Percentiles rank a stretch among this genome's conserved stretches.
Conservation (phyloP, 192 early-diverging fungal species). For the Coemansia sp. region DNA sequence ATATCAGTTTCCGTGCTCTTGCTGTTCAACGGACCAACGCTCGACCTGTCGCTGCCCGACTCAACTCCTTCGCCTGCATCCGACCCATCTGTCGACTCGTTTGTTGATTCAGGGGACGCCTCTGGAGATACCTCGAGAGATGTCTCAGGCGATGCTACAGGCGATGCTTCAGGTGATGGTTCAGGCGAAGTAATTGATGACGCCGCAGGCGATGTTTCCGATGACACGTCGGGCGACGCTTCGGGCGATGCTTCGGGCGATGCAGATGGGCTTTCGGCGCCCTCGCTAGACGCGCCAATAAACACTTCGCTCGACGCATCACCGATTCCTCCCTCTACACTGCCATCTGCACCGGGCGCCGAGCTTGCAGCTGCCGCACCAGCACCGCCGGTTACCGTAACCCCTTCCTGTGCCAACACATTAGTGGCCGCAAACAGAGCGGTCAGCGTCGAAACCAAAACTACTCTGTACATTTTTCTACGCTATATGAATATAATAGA, state of each 20-base stretch:
- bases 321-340: not conserved
- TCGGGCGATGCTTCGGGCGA: not conserved
- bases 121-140: not conserved
- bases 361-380: not conserved
- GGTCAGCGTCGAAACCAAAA: not conserved
- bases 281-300: not conserved
- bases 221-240: no score
- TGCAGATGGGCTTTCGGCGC: not conserved
- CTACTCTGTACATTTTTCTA: not conserved
- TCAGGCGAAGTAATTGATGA: not conserved
- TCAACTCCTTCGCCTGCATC: not conserved
- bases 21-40: not conserved
- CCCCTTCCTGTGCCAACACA: not conserved
- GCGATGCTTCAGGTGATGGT: not conserved
- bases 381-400: not conserved
- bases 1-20: not conserved
- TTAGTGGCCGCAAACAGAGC: conserved; percentile 1
- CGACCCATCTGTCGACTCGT: no score
- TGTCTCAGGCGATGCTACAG: not conserved
- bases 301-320: conserved; percentile 2
- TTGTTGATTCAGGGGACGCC: not conserved
- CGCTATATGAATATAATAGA: not conserved
- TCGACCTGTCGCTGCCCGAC: not conserved
- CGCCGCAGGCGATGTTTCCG: not conserved
- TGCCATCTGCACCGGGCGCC: not conserved